These are phyloP conservation scores for Balakata baccata DNA, from an alignment of 345 rosid genomes.

Conservation along the genomic window DNA sequence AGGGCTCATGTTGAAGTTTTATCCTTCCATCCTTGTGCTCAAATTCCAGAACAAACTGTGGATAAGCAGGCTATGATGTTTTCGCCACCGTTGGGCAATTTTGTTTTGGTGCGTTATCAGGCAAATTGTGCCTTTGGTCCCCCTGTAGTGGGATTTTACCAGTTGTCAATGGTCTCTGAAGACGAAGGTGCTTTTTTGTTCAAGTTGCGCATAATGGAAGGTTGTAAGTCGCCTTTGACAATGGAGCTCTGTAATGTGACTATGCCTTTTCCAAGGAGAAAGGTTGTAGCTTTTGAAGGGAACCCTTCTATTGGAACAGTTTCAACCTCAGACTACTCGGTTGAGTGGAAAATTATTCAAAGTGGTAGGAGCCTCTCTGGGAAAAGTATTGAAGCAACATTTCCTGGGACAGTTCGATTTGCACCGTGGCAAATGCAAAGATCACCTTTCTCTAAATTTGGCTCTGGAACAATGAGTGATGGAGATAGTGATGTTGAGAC, in stretches of 20 bases:
- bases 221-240: constrained; percentile 70
- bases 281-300: constrained; percentile 73
- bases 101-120: constrained; percentile 79
- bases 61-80: constrained; percentile 84
- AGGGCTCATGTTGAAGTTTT: constrained; percentile 61
- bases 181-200: constrained; percentile 95
- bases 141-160: constrained; percentile 90
- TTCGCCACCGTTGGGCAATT: constrained; percentile 81
- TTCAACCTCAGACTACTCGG: constrained; percentile 70
- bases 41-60: constrained; percentile 76
- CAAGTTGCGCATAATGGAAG: constrained; percentile 81
- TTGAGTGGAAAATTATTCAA: constrained; percentile 81
- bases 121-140: constrained; percentile 72
- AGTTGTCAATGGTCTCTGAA: constrained; percentile 94
- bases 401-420: constrained; percentile 88
- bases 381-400: constrained; percentile 76
- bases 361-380: constrained; percentile 78
- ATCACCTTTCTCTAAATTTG: constrained; percentile 30
- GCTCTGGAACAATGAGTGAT: constrained; percentile 40
- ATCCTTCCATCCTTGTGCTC: constrained; percentile 86
- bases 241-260: constrained; percentile 87
- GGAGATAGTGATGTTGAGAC: constrained; percentile 76
- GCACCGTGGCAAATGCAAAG: constrained; percentile 69
- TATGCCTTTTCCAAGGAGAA: constrained; percentile 91
- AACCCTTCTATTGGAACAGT: constrained; percentile 82